A percentile compares a stretch with the other conserved stretches of the same genome.
These are phyloP conservation scores for Nakazawaea siamensis DNA, from an alignment of 805 yeast genomes.

Conservation along the genomic window DNA sequence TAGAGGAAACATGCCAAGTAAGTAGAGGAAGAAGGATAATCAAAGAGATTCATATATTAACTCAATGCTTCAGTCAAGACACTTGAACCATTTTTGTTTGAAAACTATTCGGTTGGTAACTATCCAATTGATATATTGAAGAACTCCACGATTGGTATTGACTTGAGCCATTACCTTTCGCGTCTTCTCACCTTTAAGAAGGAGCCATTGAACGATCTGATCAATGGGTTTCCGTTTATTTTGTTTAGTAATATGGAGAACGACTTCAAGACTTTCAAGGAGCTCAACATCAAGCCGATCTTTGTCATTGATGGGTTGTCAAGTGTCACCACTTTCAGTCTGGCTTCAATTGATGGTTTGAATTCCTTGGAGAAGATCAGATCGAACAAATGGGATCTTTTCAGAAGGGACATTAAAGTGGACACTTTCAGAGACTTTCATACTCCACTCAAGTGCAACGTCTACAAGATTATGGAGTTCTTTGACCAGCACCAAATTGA, in stretches of 20 bases:
- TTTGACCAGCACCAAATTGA: conserved; percentile 50
- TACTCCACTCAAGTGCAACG: conserved; percentile 43
- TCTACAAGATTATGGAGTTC: conserved; percentile 46
- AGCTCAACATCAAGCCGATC: conserved; percentile 62
- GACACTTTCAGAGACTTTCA: conserved; percentile 47
- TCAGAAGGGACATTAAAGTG: conserved; percentile 20
- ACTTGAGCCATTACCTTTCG: conserved; percentile 70
- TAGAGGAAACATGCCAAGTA: conserved; percentile 3
- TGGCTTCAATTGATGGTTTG: conserved; percentile 18
- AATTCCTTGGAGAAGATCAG: conserved; percentile 33
- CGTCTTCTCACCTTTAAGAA: conserved; percentile 52
- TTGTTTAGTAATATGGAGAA: conserved; percentile 46
- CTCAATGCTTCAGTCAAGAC: conserved; percentile 44
- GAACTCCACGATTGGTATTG: conserved; percentile 72
- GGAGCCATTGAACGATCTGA: conserved; percentile 65
- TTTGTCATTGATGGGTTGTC: conserved; percentile 69
- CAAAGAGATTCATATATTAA: too few species aligned
- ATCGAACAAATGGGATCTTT: conserved; percentile 37
- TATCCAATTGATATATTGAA: conserved; percentile 57
- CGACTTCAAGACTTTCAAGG: conserved; percentile 54
- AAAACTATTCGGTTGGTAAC: conserved; percentile 52
- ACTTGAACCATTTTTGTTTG: conserved; percentile 61
- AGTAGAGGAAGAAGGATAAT: too few species aligned
- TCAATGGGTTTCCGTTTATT: conserved; percentile 74
- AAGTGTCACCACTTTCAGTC: conserved; percentile 5